phyloP scores from a whole-genome alignment of 176 grass and related monocot species.

The Avena atlantica region DNA sequence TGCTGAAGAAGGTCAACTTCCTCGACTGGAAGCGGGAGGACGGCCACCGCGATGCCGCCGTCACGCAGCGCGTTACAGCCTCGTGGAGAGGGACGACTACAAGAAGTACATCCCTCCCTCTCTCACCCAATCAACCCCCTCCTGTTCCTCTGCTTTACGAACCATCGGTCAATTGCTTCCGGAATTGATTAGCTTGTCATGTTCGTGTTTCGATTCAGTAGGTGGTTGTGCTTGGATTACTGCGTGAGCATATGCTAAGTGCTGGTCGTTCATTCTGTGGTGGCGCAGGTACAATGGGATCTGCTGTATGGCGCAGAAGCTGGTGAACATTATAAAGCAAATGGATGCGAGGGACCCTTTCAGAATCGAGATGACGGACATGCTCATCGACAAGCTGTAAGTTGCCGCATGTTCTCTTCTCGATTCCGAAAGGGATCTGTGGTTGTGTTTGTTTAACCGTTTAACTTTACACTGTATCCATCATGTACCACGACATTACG shows the following conservation, averaged over 20 bases:
- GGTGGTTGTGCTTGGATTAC: background rate
- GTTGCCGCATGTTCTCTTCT: background rate
- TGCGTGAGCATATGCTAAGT: background rate
- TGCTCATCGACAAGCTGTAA: constrained; percentile 79
- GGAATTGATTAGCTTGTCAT: background rate
- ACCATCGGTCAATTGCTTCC: background rate
- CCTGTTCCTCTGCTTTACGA: background rate
- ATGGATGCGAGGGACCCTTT: constrained; percentile 82
- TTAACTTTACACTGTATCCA: too few relatives aligned
- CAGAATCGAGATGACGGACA: constrained; percentile 76
- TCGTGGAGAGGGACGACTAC: constrained; percentile 33
- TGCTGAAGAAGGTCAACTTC: constrained; percentile 4
- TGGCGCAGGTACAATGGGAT: constrained; percentile 59
- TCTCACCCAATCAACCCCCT: background rate
- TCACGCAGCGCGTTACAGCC: constrained; percentile 25
- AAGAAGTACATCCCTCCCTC: constrained; percentile 5
- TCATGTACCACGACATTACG: background rate
- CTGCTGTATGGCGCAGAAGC: constrained; percentile 69
- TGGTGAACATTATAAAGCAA: constrained; percentile 75
- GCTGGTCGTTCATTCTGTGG: background rate
- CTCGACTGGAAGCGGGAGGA: background rate
- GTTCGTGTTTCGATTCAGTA: background rate
- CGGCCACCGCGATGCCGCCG: constrained; percentile 22
- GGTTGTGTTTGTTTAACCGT: background rate
- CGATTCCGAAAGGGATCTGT: too few relatives aligned